These are phyloP conservation scores for Clonostachys rosea DNA, from an alignment of 2,329 filamentous ascomycete genomes.

Conservation along the genomic window DNA sequence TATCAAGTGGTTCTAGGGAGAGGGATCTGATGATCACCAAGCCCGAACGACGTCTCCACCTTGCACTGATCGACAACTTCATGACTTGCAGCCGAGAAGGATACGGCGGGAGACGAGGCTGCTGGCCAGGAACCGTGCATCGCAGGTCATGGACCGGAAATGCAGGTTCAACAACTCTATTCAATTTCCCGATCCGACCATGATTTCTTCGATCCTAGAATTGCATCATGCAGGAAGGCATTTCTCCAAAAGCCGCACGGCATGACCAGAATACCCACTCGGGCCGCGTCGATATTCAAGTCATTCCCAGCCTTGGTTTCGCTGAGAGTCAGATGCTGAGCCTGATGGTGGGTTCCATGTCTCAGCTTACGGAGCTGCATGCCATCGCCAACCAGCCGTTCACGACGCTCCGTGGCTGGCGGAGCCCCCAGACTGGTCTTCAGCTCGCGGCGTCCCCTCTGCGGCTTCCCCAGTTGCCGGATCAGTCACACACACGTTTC, in stretches of 20 bases:
- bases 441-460: too few species aligned
- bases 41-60: too few species aligned
- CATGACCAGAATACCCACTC: constrained; percentile 12
- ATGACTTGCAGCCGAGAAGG: too few species aligned
- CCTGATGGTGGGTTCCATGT: constrained; percentile 19
- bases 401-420: too few species aligned
- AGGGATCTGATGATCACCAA: too few species aligned
- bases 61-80: too few species aligned
- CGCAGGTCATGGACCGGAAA: neutral
- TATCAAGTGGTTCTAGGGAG: too few species aligned
- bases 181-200: constrained; percentile 14
- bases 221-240: constrained; percentile 16
- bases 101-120: too few species aligned
- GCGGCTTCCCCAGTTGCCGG: too few species aligned
- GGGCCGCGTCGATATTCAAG: constrained; percentile 1
- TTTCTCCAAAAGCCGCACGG: constrained; percentile 5
- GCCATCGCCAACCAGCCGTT: neutral
- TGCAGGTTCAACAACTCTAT: constrained; percentile 4
- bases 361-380: constrained; percentile 13
- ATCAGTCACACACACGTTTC: too few species aligned
- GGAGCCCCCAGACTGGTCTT: too few species aligned
- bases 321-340: constrained; percentile 18
- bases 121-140: constrained; percentile 1
- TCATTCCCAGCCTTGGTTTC: constrained; percentile 1
- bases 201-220: constrained; percentile 15